A percentile compares a stretch with the other conserved stretches of the same genome.
Conservation (phyloP, 768 basidiomycete genomes). For the Hericium alpestre region DNA sequence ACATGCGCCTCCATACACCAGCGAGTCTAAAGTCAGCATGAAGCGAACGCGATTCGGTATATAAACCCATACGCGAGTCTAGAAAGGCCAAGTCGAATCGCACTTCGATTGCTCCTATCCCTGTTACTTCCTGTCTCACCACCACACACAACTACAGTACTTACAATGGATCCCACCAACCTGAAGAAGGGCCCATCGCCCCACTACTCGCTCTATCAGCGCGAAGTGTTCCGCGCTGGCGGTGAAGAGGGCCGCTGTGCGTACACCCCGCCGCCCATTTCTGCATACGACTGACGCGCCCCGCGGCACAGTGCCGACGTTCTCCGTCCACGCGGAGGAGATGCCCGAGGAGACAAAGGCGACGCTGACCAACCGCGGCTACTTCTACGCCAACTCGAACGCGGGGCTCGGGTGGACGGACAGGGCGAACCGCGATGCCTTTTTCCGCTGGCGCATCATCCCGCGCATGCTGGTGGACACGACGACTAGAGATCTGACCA, state of each 20-base stretch:
- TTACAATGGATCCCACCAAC: slow-evolving; percentile 35
- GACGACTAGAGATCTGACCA: slow-evolving; percentile 35
- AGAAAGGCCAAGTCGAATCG: too few relatives aligned
- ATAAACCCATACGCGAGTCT: too few relatives aligned
- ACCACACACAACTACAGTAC: too few relatives aligned
- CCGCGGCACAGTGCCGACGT: slow-evolving; percentile 24
- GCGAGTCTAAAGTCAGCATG: too few relatives aligned
- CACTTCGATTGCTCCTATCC: too few relatives aligned
- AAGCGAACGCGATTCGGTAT: too few relatives aligned
- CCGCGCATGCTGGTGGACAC: slow-evolving; percentile 47
- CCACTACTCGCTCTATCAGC: slow-evolving; percentile 41
- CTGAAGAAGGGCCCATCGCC: slow-evolving; percentile 37
- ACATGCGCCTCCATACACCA: too few relatives aligned
- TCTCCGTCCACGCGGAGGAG: slow-evolving; percentile 34
- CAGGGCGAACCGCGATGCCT: slow-evolving; percentile 41
- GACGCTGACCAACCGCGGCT: slow-evolving; percentile 34
- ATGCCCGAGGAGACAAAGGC: slow-evolving; percentile 30
- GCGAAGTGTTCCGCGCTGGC: slow-evolving; percentile 34
- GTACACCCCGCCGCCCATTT: slow-evolving; percentile 5
- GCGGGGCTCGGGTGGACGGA: slow-evolving; percentile 44
- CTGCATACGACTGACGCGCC: background rate
- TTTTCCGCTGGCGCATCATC: slow-evolving; percentile 44
- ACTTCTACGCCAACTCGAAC: slow-evolving; percentile 43
- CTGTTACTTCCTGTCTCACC: too few relatives aligned
- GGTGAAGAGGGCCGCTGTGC: slow-evolving; percentile 26